Conservation (phyloP, 352 stramenopile species). For the Phytopythium mirpurense region DNA sequence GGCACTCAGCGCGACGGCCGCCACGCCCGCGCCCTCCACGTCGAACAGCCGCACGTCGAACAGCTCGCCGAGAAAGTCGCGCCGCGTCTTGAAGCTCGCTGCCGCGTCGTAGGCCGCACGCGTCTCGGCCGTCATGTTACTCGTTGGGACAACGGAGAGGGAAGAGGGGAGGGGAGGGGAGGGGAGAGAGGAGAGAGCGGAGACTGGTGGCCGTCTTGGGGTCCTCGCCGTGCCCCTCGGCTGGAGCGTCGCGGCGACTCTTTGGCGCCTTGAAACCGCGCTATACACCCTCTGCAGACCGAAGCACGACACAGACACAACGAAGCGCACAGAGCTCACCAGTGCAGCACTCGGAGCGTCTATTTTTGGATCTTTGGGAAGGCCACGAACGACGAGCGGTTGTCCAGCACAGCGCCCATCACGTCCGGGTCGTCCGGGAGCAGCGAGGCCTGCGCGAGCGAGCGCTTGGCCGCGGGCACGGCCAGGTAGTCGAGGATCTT, state of each 20-base stretch:
- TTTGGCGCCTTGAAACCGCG: conserved; percentile 4
- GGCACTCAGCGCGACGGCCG: conserved; percentile 43
- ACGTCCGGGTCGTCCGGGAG: conserved; percentile 22
- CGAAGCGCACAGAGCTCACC: too few relatives aligned
- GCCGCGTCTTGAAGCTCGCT: conserved; percentile 39
- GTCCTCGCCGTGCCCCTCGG: too few relatives aligned
- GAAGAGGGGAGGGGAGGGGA: too few relatives aligned
- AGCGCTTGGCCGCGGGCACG: conserved; percentile 42
- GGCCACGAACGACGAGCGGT: conserved; percentile 62
- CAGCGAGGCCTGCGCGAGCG: conserved; percentile 46
- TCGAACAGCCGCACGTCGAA: conserved; percentile 73
- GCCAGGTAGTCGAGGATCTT: conserved; percentile 72
- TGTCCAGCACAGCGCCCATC: conserved; percentile 36
- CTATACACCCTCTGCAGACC: conserved; percentile 1
- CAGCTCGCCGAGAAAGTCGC: conserved; percentile 53
- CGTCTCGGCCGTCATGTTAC: background rate
- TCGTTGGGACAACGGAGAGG: too few relatives aligned
- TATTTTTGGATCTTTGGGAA: conserved; percentile 58
- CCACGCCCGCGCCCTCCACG: conserved; percentile 60
- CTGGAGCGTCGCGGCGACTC: background rate
- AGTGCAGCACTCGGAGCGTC: too few relatives aligned
- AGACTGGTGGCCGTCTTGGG: too few relatives aligned
- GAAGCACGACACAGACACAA: too few relatives aligned
- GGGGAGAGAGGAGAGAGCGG: too few relatives aligned
- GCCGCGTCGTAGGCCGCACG: background rate